Conservation (phyloP, 2,329 filamentous ascomycete species). For the Fusarium sp. region DNA sequence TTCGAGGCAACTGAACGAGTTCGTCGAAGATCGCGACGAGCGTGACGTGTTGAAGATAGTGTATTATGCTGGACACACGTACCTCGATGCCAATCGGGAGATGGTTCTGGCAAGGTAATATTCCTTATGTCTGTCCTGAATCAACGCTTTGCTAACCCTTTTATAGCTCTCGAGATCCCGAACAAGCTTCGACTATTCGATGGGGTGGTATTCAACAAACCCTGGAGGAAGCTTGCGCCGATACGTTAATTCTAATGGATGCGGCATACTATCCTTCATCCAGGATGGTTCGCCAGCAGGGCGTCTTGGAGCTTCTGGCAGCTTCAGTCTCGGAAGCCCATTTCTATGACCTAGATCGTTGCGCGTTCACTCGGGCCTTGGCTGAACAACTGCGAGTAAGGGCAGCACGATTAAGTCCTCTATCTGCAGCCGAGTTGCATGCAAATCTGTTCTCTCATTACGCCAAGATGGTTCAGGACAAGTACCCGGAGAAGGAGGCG, state of each 20-base stretch:
- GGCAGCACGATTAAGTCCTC: conserved; percentile 59
- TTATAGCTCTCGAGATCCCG: conserved; percentile 61
- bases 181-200: conserved; percentile 62
- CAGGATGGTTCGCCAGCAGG: conserved; percentile 64
- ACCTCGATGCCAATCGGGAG: conserved; percentile 67
- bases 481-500: conserved; percentile 61
- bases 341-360: conserved; percentile 61
- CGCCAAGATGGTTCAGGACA: conserved; percentile 65
- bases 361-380: conserved; percentile 65
- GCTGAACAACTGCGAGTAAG: conserved; percentile 64
- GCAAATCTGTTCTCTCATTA: conserved; percentile 66
- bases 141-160: conserved; percentile 36
- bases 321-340: conserved; percentile 68
- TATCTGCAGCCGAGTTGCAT: conserved; percentile 68
- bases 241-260: conserved; percentile 71
- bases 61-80: conserved; percentile 69
- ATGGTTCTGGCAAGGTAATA: conserved; percentile 70
- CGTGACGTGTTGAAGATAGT: conserved; percentile 70
- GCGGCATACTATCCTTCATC: conserved; percentile 69
- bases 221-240: conserved; percentile 67
- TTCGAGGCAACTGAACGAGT: conserved; percentile 64
- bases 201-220: conserved; percentile 70
- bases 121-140: background rate
- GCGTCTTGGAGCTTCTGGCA: conserved; percentile 69
- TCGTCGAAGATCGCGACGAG: conserved; percentile 66